Evolutionary conservation across 257 asterid species (phyloP).

Genomic region (Marsdenia floribunda): DNA sequence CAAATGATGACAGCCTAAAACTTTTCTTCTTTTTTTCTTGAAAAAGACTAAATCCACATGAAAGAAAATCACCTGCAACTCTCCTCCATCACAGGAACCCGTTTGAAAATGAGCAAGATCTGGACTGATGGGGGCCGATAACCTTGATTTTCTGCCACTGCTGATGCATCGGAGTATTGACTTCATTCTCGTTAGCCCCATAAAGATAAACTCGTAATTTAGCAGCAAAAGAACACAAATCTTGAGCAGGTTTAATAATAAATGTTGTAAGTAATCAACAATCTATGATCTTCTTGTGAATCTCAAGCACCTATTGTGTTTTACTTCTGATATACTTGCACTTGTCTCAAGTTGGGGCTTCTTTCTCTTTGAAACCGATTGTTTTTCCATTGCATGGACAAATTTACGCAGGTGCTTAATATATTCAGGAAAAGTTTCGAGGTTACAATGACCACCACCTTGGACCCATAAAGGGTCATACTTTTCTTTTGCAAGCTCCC

Average conservation of each 20-base stretch:
- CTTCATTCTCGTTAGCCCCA: not conserved
- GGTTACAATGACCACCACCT: constrained; percentile 99
- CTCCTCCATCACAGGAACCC: not conserved
- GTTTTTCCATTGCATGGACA: constrained; percentile 80
- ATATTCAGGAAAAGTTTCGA: constrained; percentile 89
- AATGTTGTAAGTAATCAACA: constrained; percentile 1
- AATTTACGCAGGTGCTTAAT: constrained; percentile 78
- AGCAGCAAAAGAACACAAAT: not conserved
- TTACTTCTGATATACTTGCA: constrained; percentile 41
- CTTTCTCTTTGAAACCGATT: constrained; percentile 60
- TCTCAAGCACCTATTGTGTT: constrained; percentile 78
- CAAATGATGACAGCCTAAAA: constrained; percentile 6
- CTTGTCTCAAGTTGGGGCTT: constrained; percentile 27
- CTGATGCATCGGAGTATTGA: not conserved
- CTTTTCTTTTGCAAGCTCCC: constrained; percentile 96
- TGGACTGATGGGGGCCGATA: not conserved
- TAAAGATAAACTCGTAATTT: constrained; percentile 1
- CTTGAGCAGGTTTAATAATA: not conserved
- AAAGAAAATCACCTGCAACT: constrained; percentile 13
- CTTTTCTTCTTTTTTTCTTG: not conserved
- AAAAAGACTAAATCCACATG: constrained; percentile 13
- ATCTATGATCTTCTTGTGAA: constrained; percentile 44
- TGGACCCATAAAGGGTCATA: constrained; percentile 92
- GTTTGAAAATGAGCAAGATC: constrained; percentile 1
- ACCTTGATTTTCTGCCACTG: not conserved